Evolutionary conservation across 2,329 filamentous ascomycete species (phyloP).

Genomic region (Neoascochyta sp.): DNA sequence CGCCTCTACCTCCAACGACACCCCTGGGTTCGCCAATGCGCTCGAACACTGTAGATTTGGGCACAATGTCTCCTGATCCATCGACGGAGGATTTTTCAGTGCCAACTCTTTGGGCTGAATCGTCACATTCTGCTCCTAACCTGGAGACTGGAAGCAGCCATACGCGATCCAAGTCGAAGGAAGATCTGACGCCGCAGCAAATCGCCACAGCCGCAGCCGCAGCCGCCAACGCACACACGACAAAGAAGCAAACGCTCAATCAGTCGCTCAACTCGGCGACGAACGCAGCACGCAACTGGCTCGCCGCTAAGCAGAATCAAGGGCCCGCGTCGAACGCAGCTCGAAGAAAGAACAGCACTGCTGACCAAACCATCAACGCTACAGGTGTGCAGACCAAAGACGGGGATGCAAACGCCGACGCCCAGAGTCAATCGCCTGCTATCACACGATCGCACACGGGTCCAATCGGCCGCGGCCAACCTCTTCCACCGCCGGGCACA

Average conservation of each 20-base stretch:
- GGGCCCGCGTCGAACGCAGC: slow-evolving; percentile 9
- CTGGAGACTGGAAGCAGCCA: slow-evolving; percentile 8
- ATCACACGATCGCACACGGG: slow-evolving; percentile 46
- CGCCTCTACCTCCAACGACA: slow-evolving; percentile 55
- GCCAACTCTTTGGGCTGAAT: slow-evolving; percentile 24
- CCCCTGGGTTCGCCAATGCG: slow-evolving; percentile 48
- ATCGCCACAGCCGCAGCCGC: slow-evolving; percentile 20
- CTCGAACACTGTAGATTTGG: slow-evolving; percentile 23
- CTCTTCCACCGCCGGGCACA: slow-evolving; percentile 74
- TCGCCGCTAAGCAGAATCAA: slow-evolving; percentile 45
- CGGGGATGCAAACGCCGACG: slow-evolving; percentile 5
- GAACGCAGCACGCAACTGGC: slow-evolving; percentile 59
- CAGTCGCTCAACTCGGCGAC: slow-evolving; percentile 48
- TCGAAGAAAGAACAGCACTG: slow-evolving; percentile 10
- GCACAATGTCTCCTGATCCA: slow-evolving; percentile 10
- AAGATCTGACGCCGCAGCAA: slow-evolving; percentile 19
- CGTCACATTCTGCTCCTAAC: slow-evolving; percentile 10
- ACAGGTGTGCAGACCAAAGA: slow-evolving; percentile 9
- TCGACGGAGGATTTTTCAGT: slow-evolving; percentile 16
- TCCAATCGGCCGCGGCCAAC: slow-evolving; percentile 79
- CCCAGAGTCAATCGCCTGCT: slow-evolving; percentile 5
- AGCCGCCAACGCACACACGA: slow-evolving; percentile 15
- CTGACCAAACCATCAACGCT: slow-evolving; percentile 8
- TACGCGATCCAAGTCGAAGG: slow-evolving; percentile 13
- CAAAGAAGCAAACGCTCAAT: slow-evolving; percentile 29